These are phyloP conservation scores for Peniophora sp. DNA, from an alignment of 1,284 basidiomycete species.

Conservation along the genomic window DNA sequence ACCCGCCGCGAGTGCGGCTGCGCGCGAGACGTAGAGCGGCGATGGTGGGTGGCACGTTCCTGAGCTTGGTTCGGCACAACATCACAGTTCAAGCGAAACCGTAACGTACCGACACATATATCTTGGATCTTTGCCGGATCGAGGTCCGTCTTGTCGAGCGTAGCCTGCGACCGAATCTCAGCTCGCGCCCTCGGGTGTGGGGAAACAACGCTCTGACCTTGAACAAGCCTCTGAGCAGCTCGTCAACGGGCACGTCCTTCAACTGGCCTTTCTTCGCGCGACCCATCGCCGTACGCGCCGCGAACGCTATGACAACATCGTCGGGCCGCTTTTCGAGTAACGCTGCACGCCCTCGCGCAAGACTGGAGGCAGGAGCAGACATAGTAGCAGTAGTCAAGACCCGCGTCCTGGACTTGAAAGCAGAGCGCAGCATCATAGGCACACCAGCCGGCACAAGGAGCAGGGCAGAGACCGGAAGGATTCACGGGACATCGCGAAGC, in stretches of 20 bases:
- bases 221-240: conserved; percentile 62
- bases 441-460: too few species aligned
- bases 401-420: too few species aligned
- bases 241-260: conserved; percentile 70
- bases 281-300: conserved; percentile 73
- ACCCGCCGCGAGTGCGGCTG: conserved; percentile 76
- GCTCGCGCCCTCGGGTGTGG: neutral
- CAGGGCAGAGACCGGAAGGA: too few species aligned
- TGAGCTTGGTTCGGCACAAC: conserved; percentile 18
- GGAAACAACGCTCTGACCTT: conserved; percentile 33
- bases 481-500: too few species aligned
- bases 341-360: conserved; percentile 30
- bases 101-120: conserved; percentile 63
- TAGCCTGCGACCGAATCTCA: conserved; percentile 26
- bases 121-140: conserved; percentile 65
- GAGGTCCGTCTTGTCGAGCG: conserved; percentile 37
- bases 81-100: neutral
- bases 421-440: too few species aligned
- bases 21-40: conserved; percentile 70
- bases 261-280: conserved; percentile 74
- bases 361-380: conserved; percentile 34
- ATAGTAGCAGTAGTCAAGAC: neutral
- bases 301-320: conserved; percentile 83
- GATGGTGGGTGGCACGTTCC: conserved; percentile 84
- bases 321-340: conserved; percentile 61